Evolutionary conservation across 2,329 filamentous ascomycete species (phyloP), one percentile per base, ranked within the genome.

Genomic region (Scytalidium lignicola): DNA sequence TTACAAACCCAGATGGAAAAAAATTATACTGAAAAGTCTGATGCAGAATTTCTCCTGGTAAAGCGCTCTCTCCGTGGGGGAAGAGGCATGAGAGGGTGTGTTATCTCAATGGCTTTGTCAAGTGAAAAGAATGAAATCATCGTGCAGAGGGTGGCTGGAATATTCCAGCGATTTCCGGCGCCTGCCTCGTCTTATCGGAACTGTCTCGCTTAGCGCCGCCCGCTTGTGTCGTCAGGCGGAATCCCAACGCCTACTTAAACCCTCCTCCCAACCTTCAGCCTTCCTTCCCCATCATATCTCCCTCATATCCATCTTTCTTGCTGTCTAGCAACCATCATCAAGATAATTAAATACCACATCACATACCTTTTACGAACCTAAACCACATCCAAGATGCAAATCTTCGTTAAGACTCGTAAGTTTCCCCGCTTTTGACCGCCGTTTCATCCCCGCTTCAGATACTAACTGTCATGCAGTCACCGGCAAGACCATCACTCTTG

Each of bases 331-430:
- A 13, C 21, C 22, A 43, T 26, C 26, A 47, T 41, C 29, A 47
- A n/a, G 21, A 22, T 22, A 41, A 41, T 15, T 19, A 21, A 40
- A 44, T 41, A 44, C 22, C 41, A 44, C 51, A 48, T 39, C 6
- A 7, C 51, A 47, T 40, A 20, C 6, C 23, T 28, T 44, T 13
- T 37, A 9, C 10, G 10, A 42, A 48, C 53, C 32, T 21, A 17
- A 47, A 49, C 17, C 20, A 32, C 55, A 57, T 54, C 53, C 51
- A 61, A 51, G 71, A 95, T 96, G 91, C 91, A 96, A 81, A 96
- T 96, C 80, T 96, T 96, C 74, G 91, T 96, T 65, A 96, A 96
- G 85, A 96, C 90, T 62, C 82, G 86, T 90, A 78, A 80, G 86
- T 85, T 63, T 29, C 55, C 58, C 60, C 64, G 62, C 43, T 46